phyloP scores from a whole-genome alignment of 2,329 filamentous ascomycete species.

The Pyrenophora graminea region DNA sequence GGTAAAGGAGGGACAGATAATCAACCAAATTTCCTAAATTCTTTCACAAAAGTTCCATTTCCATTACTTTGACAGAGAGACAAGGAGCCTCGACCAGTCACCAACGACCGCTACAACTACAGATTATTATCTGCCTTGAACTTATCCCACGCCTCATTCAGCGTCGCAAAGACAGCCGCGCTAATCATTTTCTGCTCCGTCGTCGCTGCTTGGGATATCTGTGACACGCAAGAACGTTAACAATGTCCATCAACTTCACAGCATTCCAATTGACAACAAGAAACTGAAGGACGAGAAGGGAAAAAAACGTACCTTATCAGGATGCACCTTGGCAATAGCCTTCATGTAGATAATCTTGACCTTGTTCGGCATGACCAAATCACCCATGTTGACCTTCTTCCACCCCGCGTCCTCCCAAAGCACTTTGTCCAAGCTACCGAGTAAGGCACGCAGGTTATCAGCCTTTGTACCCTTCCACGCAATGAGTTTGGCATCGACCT shows the following conservation, averaged over 20 bases:
- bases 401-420: slow-evolving; percentile 91
- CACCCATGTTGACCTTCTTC: slow-evolving; percentile 95
- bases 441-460: slow-evolving; percentile 85
- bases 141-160: slow-evolving; percentile 72
- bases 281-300: background rate
- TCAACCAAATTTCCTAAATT: no score
- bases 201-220: slow-evolving; percentile 65
- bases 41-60: no score
- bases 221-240: slow-evolving; percentile 17
- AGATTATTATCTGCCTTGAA: slow-evolving; percentile 64
- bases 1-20: no score
- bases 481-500: slow-evolving; percentile 77
- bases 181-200: slow-evolving; percentile 71
- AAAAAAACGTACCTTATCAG: slow-evolving; percentile 77
- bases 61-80: background rate
- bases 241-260: background rate
- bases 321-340: slow-evolving; percentile 97
- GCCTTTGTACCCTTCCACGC: slow-evolving; percentile 89
- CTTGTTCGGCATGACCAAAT: slow-evolving; percentile 88
- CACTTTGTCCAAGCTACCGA: slow-evolving; percentile 85
- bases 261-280: background rate
- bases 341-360: slow-evolving; percentile 99
- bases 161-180: slow-evolving; percentile 64
- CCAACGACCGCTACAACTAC: slow-evolving; percentile 4
- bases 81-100: no score